Conservation (phyloP, 768 basidiomycete species). For the Suillus alpinus region DNA sequence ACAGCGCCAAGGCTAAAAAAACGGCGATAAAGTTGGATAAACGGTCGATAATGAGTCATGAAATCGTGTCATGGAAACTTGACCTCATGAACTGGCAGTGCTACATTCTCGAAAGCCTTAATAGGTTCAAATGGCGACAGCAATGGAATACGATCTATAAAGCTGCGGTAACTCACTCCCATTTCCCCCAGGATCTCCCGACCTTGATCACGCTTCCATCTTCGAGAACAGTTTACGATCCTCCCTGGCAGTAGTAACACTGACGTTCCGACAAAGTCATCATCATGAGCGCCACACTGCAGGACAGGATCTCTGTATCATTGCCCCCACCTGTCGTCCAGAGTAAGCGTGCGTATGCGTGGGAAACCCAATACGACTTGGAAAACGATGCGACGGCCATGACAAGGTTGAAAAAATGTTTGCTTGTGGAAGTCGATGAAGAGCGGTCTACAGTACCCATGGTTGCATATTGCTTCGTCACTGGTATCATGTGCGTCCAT, state of each 20-base stretch:
- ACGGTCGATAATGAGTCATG: not conserved
- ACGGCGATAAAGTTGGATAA: not conserved
- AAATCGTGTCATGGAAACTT: not conserved
- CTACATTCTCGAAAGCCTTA: not conserved
- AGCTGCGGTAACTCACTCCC: not conserved
- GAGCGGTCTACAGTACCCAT: conserved; percentile 44
- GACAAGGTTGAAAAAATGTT: conserved; percentile 3
- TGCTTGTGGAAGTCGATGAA: conserved; percentile 9
- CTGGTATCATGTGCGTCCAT: conserved; percentile 58
- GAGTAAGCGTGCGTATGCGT: not conserved
- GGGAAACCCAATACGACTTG: not conserved
- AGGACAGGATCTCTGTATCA: not conserved
- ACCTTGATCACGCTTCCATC: too few species aligned
- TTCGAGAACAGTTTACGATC: too few species aligned
- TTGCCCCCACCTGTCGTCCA: conserved; percentile 11
- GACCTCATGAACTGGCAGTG: not conserved
- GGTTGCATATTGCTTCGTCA: conserved; percentile 69
- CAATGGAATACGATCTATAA: not conserved
- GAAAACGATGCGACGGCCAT: conserved; percentile 1
- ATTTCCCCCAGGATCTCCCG: not conserved
- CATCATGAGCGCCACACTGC: not conserved
- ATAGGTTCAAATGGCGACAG: not conserved
- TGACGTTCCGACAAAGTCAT: not conserved
- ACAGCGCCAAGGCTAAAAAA: not conserved
- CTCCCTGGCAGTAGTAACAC: too few species aligned